phyloP scores from a whole-genome alignment of 768 basidiomycete species.

The Tylopilus rubrobrunneus region DNA sequence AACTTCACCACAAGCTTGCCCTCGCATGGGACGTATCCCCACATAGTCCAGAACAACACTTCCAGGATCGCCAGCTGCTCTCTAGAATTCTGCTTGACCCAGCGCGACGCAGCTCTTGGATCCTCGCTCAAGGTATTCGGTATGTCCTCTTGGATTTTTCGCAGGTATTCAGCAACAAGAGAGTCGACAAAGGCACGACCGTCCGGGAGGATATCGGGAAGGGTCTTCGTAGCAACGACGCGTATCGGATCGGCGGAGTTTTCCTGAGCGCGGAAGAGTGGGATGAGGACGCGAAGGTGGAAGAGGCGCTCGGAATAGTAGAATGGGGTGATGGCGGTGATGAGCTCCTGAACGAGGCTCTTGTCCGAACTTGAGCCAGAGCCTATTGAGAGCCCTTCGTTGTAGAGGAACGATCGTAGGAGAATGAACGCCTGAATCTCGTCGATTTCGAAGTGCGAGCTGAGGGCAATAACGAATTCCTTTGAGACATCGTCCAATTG shows the following conservation, averaged over 20 bases:
- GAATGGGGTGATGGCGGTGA: slow-evolving; percentile 75
- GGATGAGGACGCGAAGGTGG: slow-evolving; percentile 63
- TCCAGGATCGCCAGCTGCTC: slow-evolving; percentile 83
- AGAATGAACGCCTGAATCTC: slow-evolving; percentile 75
- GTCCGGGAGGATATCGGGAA: slow-evolving; percentile 63
- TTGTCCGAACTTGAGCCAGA: slow-evolving; percentile 43
- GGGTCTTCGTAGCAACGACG: slow-evolving; percentile 46
- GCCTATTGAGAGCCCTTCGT: slow-evolving; percentile 61
- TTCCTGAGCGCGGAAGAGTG: slow-evolving; percentile 70
- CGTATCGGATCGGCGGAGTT: slow-evolving; percentile 53
- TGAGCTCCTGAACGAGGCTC: slow-evolving; percentile 31
- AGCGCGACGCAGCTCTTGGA: slow-evolving; percentile 56
- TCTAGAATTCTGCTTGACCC: slow-evolving; percentile 70
- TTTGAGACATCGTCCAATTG: slow-evolving; percentile 68
- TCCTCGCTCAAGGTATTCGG: slow-evolving; percentile 45
- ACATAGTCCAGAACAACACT: slow-evolving; percentile 87
- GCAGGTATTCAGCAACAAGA: slow-evolving; percentile 57
- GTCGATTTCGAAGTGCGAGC: slow-evolving; percentile 70
- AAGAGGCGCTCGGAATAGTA: slow-evolving; percentile 78
- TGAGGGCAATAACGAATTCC: slow-evolving; percentile 67
- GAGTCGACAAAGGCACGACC: slow-evolving; percentile 56
- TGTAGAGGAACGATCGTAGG: slow-evolving; percentile 73
- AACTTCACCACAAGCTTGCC: slow-evolving; percentile 61
- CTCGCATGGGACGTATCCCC: slow-evolving; percentile 64
- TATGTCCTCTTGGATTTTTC: slow-evolving; percentile 46